Percentiles rank a stretch among this genome's conserved stretches.
Evolutionary conservation across 495 filamentous ascomycete genomes (phyloP).

Genomic region (Hypoxylon lienhwacheense): DNA sequence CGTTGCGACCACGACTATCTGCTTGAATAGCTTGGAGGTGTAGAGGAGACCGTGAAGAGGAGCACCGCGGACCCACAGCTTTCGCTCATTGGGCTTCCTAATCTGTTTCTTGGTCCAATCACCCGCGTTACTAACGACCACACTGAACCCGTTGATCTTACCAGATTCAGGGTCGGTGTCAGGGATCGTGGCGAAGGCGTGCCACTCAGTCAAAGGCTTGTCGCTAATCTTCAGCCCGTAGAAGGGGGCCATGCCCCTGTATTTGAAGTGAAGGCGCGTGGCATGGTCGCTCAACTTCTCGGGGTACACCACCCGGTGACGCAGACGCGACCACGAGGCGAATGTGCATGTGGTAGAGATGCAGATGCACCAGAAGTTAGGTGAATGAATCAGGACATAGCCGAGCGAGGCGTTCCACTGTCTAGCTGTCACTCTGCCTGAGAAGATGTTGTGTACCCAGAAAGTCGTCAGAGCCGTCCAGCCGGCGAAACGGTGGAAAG

Average conservation of each 20-base stretch:
- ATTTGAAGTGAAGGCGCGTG: slow-evolving; percentile 69
- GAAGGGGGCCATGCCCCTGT: slow-evolving; percentile 53
- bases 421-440: slow-evolving; percentile 56
- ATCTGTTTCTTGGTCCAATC: slow-evolving; percentile 77
- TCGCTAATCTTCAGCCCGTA: slow-evolving; percentile 58
- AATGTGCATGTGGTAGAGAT: slow-evolving; percentile 60
- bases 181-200: slow-evolving; percentile 79
- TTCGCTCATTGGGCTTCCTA: slow-evolving; percentile 55
- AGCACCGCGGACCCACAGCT: slow-evolving; percentile 58
- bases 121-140: slow-evolving; percentile 77
- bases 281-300: slow-evolving; percentile 71
- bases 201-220: slow-evolving; percentile 71
- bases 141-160: slow-evolving; percentile 62
- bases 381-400: slow-evolving; percentile 52
- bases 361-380: slow-evolving; percentile 71
- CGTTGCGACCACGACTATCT: slow-evolving; percentile 75
- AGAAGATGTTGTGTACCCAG: slow-evolving; percentile 64
- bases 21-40: slow-evolving; percentile 67
- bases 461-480: slow-evolving; percentile 65
- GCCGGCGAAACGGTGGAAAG: slow-evolving; percentile 66
- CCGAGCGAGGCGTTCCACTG: slow-evolving; percentile 52
- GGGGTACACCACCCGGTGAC: slow-evolving; percentile 59
- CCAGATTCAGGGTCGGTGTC: slow-evolving; percentile 48
- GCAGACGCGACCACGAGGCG: slow-evolving; percentile 70
- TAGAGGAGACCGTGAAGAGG: slow-evolving; percentile 71